A percentile compares a stretch with the other conserved stretches of the same genome.
phyloP scores from a whole-genome alignment of 164 flowering plant species.

The Stephania cephalantha region DNA sequence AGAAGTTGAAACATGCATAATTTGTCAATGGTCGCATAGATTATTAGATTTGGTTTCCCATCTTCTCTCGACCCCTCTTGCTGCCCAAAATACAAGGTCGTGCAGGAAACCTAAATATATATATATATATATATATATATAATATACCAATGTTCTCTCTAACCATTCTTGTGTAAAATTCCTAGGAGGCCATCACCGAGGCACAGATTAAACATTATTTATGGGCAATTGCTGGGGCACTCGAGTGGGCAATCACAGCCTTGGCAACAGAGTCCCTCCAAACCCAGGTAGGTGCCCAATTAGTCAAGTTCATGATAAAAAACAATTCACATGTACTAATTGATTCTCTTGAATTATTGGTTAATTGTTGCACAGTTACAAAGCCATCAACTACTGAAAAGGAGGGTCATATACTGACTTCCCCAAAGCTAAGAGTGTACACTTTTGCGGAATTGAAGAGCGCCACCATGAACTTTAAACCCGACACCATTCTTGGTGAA shows the following conservation, averaged over 20 bases:
- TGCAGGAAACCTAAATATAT: background rate
- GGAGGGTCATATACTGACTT: conserved; percentile 41
- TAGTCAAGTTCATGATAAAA: no score
- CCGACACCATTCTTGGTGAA: conserved; percentile 50
- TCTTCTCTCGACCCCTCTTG: background rate
- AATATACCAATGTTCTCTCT: background rate
- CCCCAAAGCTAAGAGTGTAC: conserved; percentile 45
- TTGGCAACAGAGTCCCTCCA: background rate
- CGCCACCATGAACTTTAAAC: conserved; percentile 50
- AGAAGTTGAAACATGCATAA: no score
- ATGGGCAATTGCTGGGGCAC: conserved; percentile 27
- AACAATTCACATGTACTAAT: no score
- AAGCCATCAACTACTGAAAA: conserved; percentile 21
- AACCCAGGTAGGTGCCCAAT: conserved; percentile 11
- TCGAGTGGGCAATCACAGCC: conserved; percentile 12
- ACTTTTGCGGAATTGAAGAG: conserved; percentile 46
- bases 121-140: no score
- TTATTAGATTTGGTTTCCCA: no score
- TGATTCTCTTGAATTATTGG: background rate
- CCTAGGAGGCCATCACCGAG: background rate
- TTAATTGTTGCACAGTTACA: conserved; percentile 7
- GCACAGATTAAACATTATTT: background rate
- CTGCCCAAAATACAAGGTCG: background rate
- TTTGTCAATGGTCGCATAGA: no score
- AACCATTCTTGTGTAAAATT: background rate